phyloP scores from a whole-genome alignment of 495 filamentous ascomycete genomes.

The Tetracladium setigerum region DNA sequence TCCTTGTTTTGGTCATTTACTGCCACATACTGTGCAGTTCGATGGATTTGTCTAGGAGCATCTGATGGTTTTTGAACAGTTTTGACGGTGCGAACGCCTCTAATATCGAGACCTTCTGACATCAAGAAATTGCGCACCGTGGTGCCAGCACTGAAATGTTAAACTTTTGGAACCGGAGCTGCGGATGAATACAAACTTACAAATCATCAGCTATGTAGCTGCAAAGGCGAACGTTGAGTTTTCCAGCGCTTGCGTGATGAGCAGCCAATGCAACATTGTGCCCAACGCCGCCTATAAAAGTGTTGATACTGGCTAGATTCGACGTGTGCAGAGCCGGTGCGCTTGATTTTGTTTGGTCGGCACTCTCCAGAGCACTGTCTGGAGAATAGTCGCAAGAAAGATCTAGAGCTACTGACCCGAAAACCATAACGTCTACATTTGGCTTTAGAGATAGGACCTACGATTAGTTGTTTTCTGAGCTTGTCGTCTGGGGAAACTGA shows the following conservation, averaged over 20 bases:
- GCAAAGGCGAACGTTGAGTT: slow-evolving; percentile 51
- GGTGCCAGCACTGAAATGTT: slow-evolving; percentile 46
- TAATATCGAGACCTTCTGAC: slow-evolving; percentile 52
- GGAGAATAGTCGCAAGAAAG: slow-evolving; percentile 71
- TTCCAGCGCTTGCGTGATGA: slow-evolving; percentile 38
- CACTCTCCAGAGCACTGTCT: slow-evolving; percentile 3
- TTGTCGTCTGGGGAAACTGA: background rate
- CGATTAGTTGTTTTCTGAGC: background rate
- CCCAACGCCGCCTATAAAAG: slow-evolving; percentile 90
- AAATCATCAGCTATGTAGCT: slow-evolving; percentile 72
- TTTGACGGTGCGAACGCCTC: slow-evolving; percentile 43
- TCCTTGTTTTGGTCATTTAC: slow-evolving; percentile 79
- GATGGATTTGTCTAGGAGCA: slow-evolving; percentile 30
- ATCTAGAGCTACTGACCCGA: slow-evolving; percentile 85
- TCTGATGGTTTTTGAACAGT: slow-evolving; percentile 7
- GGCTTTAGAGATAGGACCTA: slow-evolving; percentile 3
- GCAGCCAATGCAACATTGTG: slow-evolving; percentile 82
- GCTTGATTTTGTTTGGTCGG: background rate
- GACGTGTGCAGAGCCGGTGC: slow-evolving; percentile 67
- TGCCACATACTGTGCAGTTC: slow-evolving; percentile 86
- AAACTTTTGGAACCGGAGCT: slow-evolving; percentile 10
- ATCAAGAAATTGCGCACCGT: slow-evolving; percentile 57
- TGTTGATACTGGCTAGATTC: slow-evolving; percentile 71
- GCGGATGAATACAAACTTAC: slow-evolving; percentile 20
- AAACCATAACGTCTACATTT: slow-evolving; percentile 64